These are phyloP conservation scores for Fusarium newnesense DNA, from an alignment of 2,329 filamentous ascomycete species.

Conservation along the genomic window DNA sequence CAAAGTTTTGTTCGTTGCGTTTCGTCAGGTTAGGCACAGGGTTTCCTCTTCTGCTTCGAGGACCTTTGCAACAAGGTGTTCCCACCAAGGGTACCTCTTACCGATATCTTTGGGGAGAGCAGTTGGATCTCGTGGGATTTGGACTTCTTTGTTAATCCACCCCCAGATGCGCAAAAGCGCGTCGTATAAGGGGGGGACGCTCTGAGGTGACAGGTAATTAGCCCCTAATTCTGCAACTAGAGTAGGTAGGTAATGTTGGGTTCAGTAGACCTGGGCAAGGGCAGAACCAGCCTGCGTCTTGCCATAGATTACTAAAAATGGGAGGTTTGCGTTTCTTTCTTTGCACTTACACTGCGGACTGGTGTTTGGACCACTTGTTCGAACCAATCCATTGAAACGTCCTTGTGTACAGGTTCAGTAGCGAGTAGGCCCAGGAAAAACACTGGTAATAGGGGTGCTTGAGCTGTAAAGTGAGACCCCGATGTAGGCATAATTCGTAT, in stretches of 20 bases:
- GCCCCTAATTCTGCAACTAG: slow-evolving; percentile 33
- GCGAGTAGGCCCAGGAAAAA: slow-evolving; percentile 54
- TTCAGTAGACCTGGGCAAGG: slow-evolving; percentile 22
- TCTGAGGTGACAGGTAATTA: slow-evolving; percentile 44
- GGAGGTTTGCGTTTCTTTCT: slow-evolving; percentile 16
- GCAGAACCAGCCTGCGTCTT: slow-evolving; percentile 39
- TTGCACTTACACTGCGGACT: slow-evolving; percentile 53
- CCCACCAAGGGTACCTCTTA: slow-evolving; percentile 53
- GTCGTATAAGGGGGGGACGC: slow-evolving; percentile 52
- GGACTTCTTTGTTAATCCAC: slow-evolving; percentile 49
- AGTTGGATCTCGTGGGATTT: slow-evolving; percentile 18
- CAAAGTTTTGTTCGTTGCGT: background rate
- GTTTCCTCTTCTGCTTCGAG: slow-evolving; percentile 48
- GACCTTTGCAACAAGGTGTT: slow-evolving; percentile 50
- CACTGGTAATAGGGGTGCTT: slow-evolving; percentile 54
- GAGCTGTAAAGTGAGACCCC: slow-evolving; percentile 53
- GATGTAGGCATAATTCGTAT: slow-evolving; percentile 55
- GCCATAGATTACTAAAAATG: slow-evolving; percentile 16
- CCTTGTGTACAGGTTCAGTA: slow-evolving; percentile 42
- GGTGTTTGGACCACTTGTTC: slow-evolving; percentile 50
- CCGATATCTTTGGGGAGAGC: slow-evolving; percentile 40
- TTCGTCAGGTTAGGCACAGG: slow-evolving; percentile 52
- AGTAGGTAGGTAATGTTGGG: slow-evolving; percentile 19
- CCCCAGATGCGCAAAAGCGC: slow-evolving; percentile 49
- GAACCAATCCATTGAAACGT: slow-evolving; percentile 50